Base-by-base conservation (phyloP, 2,329 filamentous ascomycete species). In the Scytalidium lignicola region DNA sequence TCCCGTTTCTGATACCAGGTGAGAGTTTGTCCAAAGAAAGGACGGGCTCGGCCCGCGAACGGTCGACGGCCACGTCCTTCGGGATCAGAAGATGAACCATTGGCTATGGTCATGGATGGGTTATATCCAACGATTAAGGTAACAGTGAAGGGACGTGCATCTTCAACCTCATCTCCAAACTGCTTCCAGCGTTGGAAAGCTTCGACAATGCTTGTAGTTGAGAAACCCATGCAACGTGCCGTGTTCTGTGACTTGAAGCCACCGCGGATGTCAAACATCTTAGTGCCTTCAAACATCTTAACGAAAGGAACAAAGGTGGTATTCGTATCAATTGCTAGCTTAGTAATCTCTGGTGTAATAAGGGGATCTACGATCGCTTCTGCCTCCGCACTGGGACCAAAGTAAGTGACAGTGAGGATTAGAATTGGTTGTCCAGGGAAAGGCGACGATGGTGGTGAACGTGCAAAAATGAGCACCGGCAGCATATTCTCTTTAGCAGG, bases 371-470 rank as follows among this genome's bases (percentile, higher is more conserved):
- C 50, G 12, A 51, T 57, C 19, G 48, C 47, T 41, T 67, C 63
- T 0, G 59, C 65, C 0, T 62, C 52, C 0, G 29, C 39, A 3
- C 43, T 18, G 0, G 63, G 54, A 1, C 67, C 67, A 43, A 53
- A 59, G 40, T 55, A 59, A 1, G 41, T 48, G 1, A 52, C 29
- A 3, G 43, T 46, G 0, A 69, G 43, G 2, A 66, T 46, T 1
- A 67, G 47, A 5, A 67, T 55, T 0, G 67, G 67, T 1, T 55
- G 47, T 1, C 63, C 64, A 2, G 64, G 58, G 0, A 49, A 46
- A 1, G 65, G 65, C 1, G 63, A 58, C 1, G 55, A 61, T 0
- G 67, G 62, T 1, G 66, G 67, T 3, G 58, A 58, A 32, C 66
- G 59, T 2, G 55, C 43, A 39, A 64, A 66, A 0, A 56, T 46